Percentiles rank a stretch among this genome's conserved stretches.
phyloP scores from a whole-genome alignment of 176 grass and related monocot genomes.

The Raddia distichophylla region DNA sequence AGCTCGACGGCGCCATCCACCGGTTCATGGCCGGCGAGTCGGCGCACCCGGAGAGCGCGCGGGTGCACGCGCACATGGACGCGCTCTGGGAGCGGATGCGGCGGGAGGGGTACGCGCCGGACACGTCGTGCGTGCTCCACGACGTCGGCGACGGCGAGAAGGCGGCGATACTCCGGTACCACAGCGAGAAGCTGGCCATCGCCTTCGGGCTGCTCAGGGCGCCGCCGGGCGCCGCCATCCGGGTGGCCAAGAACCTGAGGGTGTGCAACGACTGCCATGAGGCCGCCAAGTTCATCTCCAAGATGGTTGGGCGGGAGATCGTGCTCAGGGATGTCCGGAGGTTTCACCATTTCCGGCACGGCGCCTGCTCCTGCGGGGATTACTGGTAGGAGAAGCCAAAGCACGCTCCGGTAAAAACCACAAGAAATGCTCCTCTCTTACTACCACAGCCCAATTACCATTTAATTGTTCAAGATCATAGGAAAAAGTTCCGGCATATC shows the following conservation, averaged over 20 bases:
- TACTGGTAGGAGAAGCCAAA: conserved; percentile 55
- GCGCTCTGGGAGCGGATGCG: conserved; percentile 77
- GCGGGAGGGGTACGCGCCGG: conserved; percentile 68
- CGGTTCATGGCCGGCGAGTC: conserved; percentile 81
- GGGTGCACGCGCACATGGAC: conserved; percentile 65
- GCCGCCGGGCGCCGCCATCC: conserved; percentile 58
- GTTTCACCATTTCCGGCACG: conserved; percentile 86
- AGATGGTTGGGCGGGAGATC: conserved; percentile 69
- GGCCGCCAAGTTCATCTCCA: conserved; percentile 80
- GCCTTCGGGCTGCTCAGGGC: conserved; percentile 71
- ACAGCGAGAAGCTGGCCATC: conserved; percentile 96
- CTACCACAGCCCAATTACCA: neutral
- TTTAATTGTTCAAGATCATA: neutral
- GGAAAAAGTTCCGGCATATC: too few species aligned
- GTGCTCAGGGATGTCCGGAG: conserved; percentile 77
- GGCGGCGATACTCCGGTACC: conserved; percentile 61
- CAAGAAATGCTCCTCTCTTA: neutral
- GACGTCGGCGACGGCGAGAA: conserved; percentile 75
- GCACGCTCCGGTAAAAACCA: neutral
- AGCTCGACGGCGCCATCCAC: conserved; percentile 62
- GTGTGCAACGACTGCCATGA: conserved; percentile 98
- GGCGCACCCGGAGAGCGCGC: conserved; percentile 61
- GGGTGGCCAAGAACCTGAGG: conserved; percentile 93
- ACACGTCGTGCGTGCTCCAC: conserved; percentile 82
- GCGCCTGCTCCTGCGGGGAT: conserved; percentile 79